A percentile compares a stretch with the other conserved stretches of the same genome.
Conservation (phyloP, 768 basidiomycete species). For the Baorangia bicolor region DNA sequence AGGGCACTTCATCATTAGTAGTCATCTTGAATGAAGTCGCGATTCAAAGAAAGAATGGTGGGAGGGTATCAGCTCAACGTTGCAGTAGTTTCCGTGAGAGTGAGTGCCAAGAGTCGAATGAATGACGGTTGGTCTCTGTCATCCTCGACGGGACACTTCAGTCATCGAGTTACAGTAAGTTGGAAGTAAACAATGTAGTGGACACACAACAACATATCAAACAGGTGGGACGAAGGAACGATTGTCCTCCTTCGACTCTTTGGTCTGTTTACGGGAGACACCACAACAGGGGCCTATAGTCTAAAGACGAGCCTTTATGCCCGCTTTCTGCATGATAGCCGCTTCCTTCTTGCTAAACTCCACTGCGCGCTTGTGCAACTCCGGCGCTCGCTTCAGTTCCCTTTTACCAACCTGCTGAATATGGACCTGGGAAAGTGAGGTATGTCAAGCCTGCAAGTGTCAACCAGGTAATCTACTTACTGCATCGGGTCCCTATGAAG, state of each 20-base stretch:
- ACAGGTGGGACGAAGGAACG: neutral
- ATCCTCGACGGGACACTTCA: neutral
- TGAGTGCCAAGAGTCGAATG: neutral
- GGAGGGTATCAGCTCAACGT: neutral
- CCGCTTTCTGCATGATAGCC: conserved; percentile 56
- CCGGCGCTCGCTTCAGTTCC: conserved; percentile 78
- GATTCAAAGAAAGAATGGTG: neutral
- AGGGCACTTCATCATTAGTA: conserved; percentile 1
- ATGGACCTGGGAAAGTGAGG: conserved; percentile 62
- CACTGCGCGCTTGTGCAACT: conserved; percentile 50
- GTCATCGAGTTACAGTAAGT: too few relatives aligned
- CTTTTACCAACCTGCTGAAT: conserved; percentile 92
- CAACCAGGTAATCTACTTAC: conserved; percentile 37
- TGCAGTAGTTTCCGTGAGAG: neutral
- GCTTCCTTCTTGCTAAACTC: conserved; percentile 62
- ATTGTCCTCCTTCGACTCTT: neutral
- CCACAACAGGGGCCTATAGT: neutral
- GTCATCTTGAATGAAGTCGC: conserved; percentile 17
- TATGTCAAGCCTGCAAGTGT: neutral
- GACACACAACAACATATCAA: neutral
- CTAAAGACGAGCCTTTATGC: conserved; percentile 58
- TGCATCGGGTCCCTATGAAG: conserved; percentile 71
- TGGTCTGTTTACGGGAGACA: neutral
- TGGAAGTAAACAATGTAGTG: neutral
- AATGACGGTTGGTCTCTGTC: neutral